phyloP scores from a whole-genome alignment of 75 land plant genomes.

The Pinus albicaulis region DNA sequence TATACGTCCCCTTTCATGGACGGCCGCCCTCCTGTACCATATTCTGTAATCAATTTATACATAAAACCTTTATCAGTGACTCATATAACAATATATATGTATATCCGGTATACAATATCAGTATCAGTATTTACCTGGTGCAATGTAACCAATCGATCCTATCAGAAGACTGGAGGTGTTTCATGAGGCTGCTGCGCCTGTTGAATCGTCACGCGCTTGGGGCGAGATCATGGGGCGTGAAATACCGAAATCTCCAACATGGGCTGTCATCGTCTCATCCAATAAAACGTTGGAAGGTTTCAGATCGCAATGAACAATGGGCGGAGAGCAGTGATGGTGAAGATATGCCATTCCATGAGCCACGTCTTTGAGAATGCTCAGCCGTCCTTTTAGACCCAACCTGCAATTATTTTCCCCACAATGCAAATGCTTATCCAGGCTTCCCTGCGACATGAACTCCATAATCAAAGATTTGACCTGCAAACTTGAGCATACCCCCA shows the following conservation, averaged over 20 bases:
- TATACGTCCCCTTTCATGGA: slow-evolving; percentile 52
- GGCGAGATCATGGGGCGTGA: neutral
- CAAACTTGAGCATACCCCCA: slow-evolving; percentile 31
- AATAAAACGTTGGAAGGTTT: neutral
- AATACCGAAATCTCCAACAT: neutral
- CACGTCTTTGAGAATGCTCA: neutral
- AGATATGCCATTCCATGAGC: neutral
- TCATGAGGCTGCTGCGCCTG: neutral
- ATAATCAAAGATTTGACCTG: slow-evolving; percentile 37
- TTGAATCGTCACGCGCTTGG: no score
- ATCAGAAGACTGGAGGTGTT: neutral
- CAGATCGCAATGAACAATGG: neutral
- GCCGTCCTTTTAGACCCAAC: neutral
- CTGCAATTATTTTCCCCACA: neutral
- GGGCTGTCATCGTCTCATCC: neutral
- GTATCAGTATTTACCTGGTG: no score
- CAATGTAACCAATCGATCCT: no score
- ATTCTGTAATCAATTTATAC: no score
- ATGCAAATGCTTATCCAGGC: slow-evolving; percentile 42
- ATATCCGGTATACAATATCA: no score
- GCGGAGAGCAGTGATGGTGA: neutral
- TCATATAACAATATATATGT: no score
- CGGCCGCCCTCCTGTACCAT: no score
- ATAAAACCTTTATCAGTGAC: no score
- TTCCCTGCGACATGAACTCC: slow-evolving; percentile 45